Percentiles rank a stretch among this genome's conserved stretches.
Evolutionary conservation across 768 basidiomycete genomes (phyloP).

Genomic region (Dacryopinax spathularia): DNA sequence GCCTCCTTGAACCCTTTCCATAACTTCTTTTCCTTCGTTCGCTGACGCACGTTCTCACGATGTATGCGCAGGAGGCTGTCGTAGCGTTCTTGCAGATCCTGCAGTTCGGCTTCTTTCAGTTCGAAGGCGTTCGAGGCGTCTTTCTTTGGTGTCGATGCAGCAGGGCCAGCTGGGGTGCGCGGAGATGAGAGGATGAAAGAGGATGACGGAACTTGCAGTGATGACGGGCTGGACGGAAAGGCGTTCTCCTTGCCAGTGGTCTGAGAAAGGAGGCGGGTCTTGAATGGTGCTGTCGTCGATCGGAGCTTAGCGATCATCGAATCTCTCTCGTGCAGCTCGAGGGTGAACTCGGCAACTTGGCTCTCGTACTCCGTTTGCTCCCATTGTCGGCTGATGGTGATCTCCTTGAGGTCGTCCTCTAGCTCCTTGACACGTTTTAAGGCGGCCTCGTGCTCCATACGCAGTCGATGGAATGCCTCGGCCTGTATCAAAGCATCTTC

Average conservation of each 20-base stretch:
- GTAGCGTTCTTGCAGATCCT: neutral
- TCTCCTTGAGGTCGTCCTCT: neutral
- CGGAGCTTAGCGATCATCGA: neutral
- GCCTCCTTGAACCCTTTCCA: constrained; percentile 36
- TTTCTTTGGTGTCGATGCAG: neutral
- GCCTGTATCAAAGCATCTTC: neutral
- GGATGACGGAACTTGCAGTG: neutral
- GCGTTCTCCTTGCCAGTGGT: neutral
- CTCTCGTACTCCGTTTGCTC: neutral
- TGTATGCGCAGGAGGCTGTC: neutral
- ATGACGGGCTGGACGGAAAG: neutral
- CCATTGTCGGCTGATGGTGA: neutral
- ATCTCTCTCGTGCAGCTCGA: neutral
- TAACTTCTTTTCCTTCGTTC: constrained; percentile 33
- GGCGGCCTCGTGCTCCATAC: neutral
- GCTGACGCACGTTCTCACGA: neutral
- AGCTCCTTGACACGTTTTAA: neutral
- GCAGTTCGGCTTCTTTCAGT: neutral
- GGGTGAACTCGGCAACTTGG: neutral
- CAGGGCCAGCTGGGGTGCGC: neutral
- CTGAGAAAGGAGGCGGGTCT: neutral
- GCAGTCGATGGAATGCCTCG: neutral
- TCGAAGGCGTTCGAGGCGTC: neutral
- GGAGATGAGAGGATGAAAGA: neutral
- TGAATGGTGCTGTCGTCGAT: neutral